phyloP scores from a whole-genome alignment of 352 stramenopile species.

The Phytophthora capsici region DNA sequence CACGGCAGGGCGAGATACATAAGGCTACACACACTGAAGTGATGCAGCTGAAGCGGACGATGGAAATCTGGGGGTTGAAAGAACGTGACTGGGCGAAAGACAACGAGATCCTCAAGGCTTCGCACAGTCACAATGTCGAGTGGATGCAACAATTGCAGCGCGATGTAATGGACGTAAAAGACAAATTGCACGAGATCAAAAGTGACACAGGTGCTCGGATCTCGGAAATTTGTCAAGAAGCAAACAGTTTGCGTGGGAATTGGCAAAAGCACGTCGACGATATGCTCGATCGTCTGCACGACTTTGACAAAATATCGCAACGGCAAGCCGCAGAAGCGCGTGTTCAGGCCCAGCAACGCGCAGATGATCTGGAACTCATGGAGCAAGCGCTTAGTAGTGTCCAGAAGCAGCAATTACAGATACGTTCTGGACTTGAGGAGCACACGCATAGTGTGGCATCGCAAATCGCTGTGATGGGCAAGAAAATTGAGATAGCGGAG shows the following conservation, averaged over 20 bases:
- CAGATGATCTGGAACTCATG: constrained; percentile 79
- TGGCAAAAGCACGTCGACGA: constrained; percentile 80
- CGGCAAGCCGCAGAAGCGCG: constrained; percentile 51
- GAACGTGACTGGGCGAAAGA: constrained; percentile 88
- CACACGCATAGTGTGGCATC: constrained; percentile 48
- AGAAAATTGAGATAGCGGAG: constrained; percentile 72
- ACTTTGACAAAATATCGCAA: constrained; percentile 54
- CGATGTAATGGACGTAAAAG: constrained; percentile 82
- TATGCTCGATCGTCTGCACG: constrained; percentile 62
- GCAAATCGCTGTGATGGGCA: constrained; percentile 48
- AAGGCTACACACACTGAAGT: constrained; percentile 70
- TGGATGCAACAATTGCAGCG: constrained; percentile 89
- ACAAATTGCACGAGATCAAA: constrained; percentile 73
- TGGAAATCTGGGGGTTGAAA: constrained; percentile 83
- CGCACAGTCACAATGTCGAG: constrained; percentile 83
- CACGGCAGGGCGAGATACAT: constrained; percentile 62
- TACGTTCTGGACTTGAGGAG: constrained; percentile 60
- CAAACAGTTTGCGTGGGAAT: constrained; percentile 65
- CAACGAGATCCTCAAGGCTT: constrained; percentile 85
- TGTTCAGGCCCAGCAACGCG: constrained; percentile 56
- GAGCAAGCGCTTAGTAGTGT: constrained; percentile 72
- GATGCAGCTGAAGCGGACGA: constrained; percentile 75
- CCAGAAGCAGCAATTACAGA: constrained; percentile 70
- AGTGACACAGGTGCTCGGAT: constrained; percentile 60
- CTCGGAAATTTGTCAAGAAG: constrained; percentile 67